Evolutionary conservation across 768 basidiomycete species (phyloP), one percentile per base, ranked within the genome.

Genomic region (Lentinula lateritia): DNA sequence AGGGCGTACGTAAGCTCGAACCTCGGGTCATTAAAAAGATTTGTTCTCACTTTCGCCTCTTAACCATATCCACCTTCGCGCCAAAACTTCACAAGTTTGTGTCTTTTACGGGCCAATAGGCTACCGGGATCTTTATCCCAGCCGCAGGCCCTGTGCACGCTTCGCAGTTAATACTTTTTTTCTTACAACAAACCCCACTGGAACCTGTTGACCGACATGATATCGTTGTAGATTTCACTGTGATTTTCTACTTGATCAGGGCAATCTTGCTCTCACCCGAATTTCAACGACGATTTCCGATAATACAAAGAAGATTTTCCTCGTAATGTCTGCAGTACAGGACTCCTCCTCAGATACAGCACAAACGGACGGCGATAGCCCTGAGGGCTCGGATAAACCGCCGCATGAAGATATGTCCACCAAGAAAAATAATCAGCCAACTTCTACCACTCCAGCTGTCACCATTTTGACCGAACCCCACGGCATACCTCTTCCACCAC

Each of bases 321-420:
- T 12, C 5, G 36, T n/a, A 12, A 59, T 59, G 58, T 34, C 46
- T 50, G 36, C 48, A 5, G 50, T 41, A 13, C 59, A 36, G 50
- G 50, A 52, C 23, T 50, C 55, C n/a, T 48, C 58, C 23, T 60
- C 59, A 57, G 66, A 71, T 38, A 78, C 78, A 35, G 62, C 76
- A 15, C 78, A 76, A 65, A 68, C 72, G 45, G 78, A 79, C 64
- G 73, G 71, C 53, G 78, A 80, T 57, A 70, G 77, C 54, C 75
- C 75, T 32, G 78, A 80, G 65, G 70, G 75, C 56, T 74, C 76
- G 64, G 78, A 79, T 65, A 77, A 76, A 69, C 76, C 78, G 57
- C 77, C 78, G 58, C 74, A 68, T 64, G 55, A 65, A 60, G 42
- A 59, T 16, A 36, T 48, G 50, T 46, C 58, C 6, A 35, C 3